Evolutionary conservation across 371 early-diverging fungal species (phyloP), one percentile per base, ranked within the genome.

Genomic region (Chytridiales sp.): DNA sequence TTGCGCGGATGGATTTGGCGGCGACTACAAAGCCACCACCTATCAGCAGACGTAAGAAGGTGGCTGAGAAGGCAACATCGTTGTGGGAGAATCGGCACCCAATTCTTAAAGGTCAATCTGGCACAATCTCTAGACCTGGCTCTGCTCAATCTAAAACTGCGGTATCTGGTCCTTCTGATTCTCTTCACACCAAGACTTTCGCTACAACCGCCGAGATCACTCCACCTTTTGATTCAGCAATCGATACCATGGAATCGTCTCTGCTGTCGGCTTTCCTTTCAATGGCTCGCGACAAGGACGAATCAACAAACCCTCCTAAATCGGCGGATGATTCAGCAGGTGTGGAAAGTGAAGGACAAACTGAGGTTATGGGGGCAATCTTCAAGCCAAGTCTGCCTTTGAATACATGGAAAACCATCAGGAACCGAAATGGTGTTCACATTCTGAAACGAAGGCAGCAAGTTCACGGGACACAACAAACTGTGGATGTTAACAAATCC

Each of bases 321-420:
- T 5, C 47, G 9, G 5, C 62, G 26, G 50, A 34, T 5, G 46
- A 19, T 27, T 5, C 32, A 30, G 27, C 9, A 21, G 32, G 15
- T 36, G 11, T 32, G 36, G 39, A 27, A 27, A 30, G 35, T 8
- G 50, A 1, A 17, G 19, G 22, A 22, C 39, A 40, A 19, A 38
- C 19, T 57, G 46, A 30, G 13, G 44, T 13, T 24, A 15, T 40
- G 19, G 30, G n/a, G 57, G 48, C n/a, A n/a, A n/a, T n/a, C n/a
- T n/a, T n/a, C n/a, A n/a, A n/a, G n/a, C n/a, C n/a, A n/a, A n/a
- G n/a, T n/a, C n/a, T n/a, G n/a, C n/a, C n/a, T n/a, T n/a, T n/a
- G n/a, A n/a, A n/a, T n/a, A n/a, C n/a, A 11, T 79, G 79, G 79
- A 72, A 69, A 39, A 68, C 67, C 2, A 34, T 64, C 17, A 72